A percentile compares a stretch with the other conserved stretches of the same genome.
phyloP scores from a whole-genome alignment of 2,329 filamentous ascomycete genomes.

The Gyromitra esculenta region DNA sequence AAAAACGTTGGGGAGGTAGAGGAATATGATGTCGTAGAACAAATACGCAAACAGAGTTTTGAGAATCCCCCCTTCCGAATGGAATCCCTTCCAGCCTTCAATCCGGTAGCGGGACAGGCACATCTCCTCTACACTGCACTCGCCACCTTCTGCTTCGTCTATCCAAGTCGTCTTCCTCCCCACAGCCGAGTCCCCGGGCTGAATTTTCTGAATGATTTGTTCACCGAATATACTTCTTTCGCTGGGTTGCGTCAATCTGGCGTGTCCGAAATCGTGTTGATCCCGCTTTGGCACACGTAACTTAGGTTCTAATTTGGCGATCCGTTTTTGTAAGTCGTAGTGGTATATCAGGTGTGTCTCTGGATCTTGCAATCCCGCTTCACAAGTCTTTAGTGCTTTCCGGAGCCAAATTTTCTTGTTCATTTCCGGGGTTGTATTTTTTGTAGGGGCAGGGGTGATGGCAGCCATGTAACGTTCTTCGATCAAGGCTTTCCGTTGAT shows the following conservation, averaged over 20 bases:
- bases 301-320: conserved; percentile 84
- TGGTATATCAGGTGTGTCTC: conserved; percentile 93
- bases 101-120: conserved; percentile 85
- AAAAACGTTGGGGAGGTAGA: conserved; percentile 95
- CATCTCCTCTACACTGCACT: conserved; percentile 93
- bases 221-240: conserved; percentile 81
- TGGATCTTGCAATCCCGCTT: conserved; percentile 83
- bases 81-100: conserved; percentile 92
- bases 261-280: conserved; percentile 93
- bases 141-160: conserved; percentile 75
- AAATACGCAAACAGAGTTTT: conserved; percentile 91
- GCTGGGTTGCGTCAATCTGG: conserved; percentile 77
- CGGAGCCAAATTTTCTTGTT: conserved; percentile 86
- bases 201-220: conserved; percentile 71
- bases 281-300: conserved; percentile 83
- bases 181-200: conserved; percentile 60
- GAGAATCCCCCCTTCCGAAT: conserved; percentile 89
- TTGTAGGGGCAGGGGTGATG: conserved; percentile 63
- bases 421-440: conserved; percentile 64
- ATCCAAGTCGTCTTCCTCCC: conserved; percentile 81
- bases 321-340: conserved; percentile 90
- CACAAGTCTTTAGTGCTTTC: conserved; percentile 80
- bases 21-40: conserved; percentile 91
- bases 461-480: conserved; percentile 94
- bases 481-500: conserved; percentile 90